Conservation (phyloP, 139 green algal genomes). For the Desmodesmus armatus region DNA sequence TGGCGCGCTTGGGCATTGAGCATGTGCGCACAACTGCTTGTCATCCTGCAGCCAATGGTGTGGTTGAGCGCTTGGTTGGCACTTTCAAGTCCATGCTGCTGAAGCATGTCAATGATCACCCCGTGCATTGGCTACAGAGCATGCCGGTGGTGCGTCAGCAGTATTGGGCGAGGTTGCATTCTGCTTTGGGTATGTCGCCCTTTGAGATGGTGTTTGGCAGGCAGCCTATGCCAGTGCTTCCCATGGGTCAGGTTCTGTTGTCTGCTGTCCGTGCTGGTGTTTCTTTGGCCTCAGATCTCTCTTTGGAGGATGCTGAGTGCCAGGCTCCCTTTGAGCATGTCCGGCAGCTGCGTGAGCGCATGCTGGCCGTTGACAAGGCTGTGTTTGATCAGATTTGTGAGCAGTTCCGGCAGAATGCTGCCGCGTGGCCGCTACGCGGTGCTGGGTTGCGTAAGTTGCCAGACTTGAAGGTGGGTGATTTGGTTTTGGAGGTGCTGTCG, state of each 20-base stretch:
- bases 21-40: background rate
- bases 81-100: background rate
- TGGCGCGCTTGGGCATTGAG: background rate
- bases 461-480: background rate
- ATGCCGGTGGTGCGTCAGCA: background rate
- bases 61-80: background rate
- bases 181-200: background rate
- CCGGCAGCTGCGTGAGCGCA: no score
- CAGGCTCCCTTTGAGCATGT: background rate
- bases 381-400: no score
- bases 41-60: slow-evolving; percentile 14
- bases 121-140: slow-evolving; percentile 1
- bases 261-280: background rate
- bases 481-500: slow-evolving; percentile 4
- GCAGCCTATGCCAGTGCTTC: background rate
- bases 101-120: background rate
- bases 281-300: background rate
- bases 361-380: no score
- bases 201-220: slow-evolving; percentile 11
- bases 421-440: no score
- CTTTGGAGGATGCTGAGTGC: background rate
- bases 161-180: background rate
- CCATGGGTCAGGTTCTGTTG: background rate
- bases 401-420: no score
- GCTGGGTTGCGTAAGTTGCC: no score